These are phyloP conservation scores for Trichoderma afroharzianum DNA, from an alignment of 2,329 filamentous ascomycete genomes.

Conservation along the genomic window DNA sequence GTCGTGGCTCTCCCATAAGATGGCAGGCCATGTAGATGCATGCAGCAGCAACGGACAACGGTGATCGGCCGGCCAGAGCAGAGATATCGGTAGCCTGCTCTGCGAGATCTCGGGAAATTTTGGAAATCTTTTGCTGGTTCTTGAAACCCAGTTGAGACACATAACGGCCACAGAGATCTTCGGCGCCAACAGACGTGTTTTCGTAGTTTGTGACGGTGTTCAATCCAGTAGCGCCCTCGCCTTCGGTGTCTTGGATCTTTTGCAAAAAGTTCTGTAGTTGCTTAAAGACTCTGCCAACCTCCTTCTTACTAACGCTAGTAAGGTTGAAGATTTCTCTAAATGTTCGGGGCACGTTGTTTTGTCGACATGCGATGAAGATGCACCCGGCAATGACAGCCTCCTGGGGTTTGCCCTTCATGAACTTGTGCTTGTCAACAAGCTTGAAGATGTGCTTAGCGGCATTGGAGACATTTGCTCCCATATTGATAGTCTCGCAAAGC, in stretches of 20 bases:
- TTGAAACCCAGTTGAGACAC: constrained; percentile 77
- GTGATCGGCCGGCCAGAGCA: constrained; percentile 85
- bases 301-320: constrained; percentile 93
- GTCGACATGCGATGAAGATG: constrained; percentile 95
- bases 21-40: constrained; percentile 96
- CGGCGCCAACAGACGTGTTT: constrained; percentile 73
- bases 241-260: constrained; percentile 60
- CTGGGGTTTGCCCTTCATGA: constrained; percentile 92
- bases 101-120: constrained; percentile 75
- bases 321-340: constrained; percentile 93
- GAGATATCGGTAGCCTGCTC: constrained; percentile 72
- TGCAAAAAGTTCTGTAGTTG: constrained; percentile 82
- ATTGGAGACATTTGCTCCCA: constrained; percentile 77
- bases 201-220: constrained; percentile 67
- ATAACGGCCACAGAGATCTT: constrained; percentile 83
- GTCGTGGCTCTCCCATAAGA: constrained; percentile 73
- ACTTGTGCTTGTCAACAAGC: constrained; percentile 84
- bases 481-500: constrained; percentile 79
- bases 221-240: constrained; percentile 44
- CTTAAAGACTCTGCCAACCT: constrained; percentile 96
- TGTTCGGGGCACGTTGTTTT: constrained; percentile 79
- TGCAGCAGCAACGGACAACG: constrained; percentile 87
- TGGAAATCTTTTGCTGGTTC: constrained; percentile 68
- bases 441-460: constrained; percentile 95
- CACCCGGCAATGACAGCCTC: constrained; percentile 93